Evolutionary conservation across 768 basidiomycete species (phyloP), one percentile per base, ranked within the genome.

Genomic region (Psilocybe subaeruginosa): DNA sequence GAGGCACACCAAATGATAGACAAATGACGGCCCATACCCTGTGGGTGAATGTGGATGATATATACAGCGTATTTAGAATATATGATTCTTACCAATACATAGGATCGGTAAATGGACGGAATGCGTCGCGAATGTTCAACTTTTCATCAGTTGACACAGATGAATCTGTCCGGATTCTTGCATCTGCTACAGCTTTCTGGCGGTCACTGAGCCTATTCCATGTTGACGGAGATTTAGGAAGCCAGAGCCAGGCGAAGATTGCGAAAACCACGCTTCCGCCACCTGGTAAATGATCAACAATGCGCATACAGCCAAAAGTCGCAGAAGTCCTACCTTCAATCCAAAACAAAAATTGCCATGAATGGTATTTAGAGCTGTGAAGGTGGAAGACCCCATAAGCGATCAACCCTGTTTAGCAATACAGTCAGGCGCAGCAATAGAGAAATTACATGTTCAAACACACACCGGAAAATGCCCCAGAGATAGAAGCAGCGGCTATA

Each of bases 351-450:
- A 77, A 83, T 68, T 83, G 81, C 83, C 83, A 85, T 4, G 76
- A 73, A 64, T 82, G 74, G 63, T 82, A 76, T 17, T 72, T 76
- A 3, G 73, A 58, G 57, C 74, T 69, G 17, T 77, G 58, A 23
- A 83, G 78, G 29, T 82, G 81, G 64, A 85, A 85, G n/a, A 81
- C 79, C 33, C 80, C 82, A 62, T 80, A 84, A 1, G 82, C 80
- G 52, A 83, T 78, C 11, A 83, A 74, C 47, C 81, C 80, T 75
- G 43, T 31, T 19, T 46, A 47, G 31, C 49, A 7, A 49, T 27
- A 11, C 12, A 43, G 16, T 11, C 16, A 39, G 8, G 1, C 29
- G 19, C 8, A 53, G 1, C 46, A 23, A 30, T 17, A 12, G 2
- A n/a, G n/a, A 2, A n/a, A 35, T 11, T 17, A 5, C 8, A n/a